Conservation (phyloP, 352 stramenopile species). For the Phytophthora capsici region DNA sequence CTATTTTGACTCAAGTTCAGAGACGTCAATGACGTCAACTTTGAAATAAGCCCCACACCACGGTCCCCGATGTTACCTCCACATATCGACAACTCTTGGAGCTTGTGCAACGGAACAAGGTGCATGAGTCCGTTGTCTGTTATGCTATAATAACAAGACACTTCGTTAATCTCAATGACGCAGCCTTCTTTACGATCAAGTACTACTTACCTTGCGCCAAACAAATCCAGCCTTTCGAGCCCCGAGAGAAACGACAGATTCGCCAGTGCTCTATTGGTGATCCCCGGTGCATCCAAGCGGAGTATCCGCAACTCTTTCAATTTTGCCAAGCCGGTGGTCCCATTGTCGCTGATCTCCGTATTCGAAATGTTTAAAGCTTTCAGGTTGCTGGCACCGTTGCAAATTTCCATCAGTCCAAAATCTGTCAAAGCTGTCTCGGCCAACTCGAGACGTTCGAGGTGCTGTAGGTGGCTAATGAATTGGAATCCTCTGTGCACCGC, state of each 20-base stretch:
- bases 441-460: constrained; percentile 64
- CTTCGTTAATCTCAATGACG: constrained; percentile 6
- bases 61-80: constrained; percentile 71
- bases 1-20: constrained; percentile 87
- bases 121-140: constrained; percentile 77
- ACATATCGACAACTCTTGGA: constrained; percentile 75
- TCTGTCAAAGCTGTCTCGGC: constrained; percentile 71
- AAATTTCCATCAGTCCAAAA: constrained; percentile 64
- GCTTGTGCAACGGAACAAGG: constrained; percentile 49
- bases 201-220: constrained; percentile 65
- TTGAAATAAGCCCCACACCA: constrained; percentile 78
- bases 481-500: constrained; percentile 55
- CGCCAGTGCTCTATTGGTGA: constrained; percentile 68
- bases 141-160: constrained; percentile 43
- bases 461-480: constrained; percentile 64
- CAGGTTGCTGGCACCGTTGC: constrained; percentile 48
- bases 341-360: constrained; percentile 72
- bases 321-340: constrained; percentile 51
- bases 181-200: background rate
- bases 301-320: constrained; percentile 66
- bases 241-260: constrained; percentile 60
- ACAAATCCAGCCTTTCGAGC: constrained; percentile 73
- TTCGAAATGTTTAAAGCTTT: constrained; percentile 70
- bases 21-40: constrained; percentile 71
- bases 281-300: constrained; percentile 64